Evolutionary conservation across 148 eudicot genomes (phyloP).

Genomic region (Bassia scoparia): DNA sequence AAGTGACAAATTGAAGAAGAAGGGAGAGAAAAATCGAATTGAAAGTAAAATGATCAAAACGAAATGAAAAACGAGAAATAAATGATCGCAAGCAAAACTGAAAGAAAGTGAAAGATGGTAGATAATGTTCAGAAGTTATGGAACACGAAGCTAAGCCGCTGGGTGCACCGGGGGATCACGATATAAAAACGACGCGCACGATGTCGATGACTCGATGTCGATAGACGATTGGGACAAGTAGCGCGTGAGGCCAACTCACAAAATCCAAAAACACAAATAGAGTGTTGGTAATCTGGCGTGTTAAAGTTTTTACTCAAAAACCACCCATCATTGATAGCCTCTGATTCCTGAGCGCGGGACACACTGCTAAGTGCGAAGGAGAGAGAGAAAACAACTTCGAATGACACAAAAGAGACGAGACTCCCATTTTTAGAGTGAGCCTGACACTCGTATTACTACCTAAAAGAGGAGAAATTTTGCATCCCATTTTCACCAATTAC

Average conservation of each 20-base stretch:
- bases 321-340: conserved; percentile 1
- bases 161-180: too few relatives aligned
- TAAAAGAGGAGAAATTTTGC: background rate
- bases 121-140: too few relatives aligned
- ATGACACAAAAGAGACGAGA: background rate
- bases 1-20: too few relatives aligned
- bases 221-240: too few relatives aligned
- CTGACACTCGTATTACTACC: background rate
- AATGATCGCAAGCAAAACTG: too few relatives aligned
- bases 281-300: background rate
- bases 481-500: background rate
- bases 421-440: background rate
- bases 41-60: too few relatives aligned
- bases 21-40: too few relatives aligned
- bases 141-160: too few relatives aligned
- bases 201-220: too few relatives aligned
- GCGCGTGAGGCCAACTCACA: background rate
- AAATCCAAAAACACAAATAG: background rate
- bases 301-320: background rate
- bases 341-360: conserved; percentile 18
- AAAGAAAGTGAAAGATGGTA: too few relatives aligned
- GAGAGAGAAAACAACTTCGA: background rate
- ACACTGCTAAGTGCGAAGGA: background rate
- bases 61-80: too few relatives aligned
- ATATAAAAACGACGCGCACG: too few relatives aligned